Percentiles rank a stretch among this genome's conserved stretches.
These are phyloP conservation scores for Pezicula neosporulosa DNA, from an alignment of 2,329 filamentous ascomycete species.

Conservation along the genomic window DNA sequence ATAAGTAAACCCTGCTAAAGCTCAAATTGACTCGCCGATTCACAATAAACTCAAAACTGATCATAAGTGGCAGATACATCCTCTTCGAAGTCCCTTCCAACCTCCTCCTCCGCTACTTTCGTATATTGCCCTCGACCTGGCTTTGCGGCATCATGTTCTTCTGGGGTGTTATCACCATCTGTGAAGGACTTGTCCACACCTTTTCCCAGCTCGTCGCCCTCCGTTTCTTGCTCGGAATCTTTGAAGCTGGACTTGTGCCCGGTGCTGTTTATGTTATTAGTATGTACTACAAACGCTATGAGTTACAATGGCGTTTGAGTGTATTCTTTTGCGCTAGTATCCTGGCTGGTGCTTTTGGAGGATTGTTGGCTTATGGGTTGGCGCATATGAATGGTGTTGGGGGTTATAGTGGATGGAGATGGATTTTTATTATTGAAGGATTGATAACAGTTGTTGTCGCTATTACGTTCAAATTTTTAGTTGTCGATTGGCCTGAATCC, in stretches of 20 bases:
- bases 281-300: slow-evolving; percentile 46
- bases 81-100: slow-evolving; percentile 33
- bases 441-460: slow-evolving; percentile 26
- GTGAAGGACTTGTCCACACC: slow-evolving; percentile 29
- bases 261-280: slow-evolving; percentile 39
- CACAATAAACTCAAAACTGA: neutral
- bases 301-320: slow-evolving; percentile 43
- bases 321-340: slow-evolving; percentile 39
- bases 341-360: slow-evolving; percentile 40
- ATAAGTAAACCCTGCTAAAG: no score
- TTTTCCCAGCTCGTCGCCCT: slow-evolving; percentile 27
- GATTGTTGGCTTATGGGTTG: slow-evolving; percentile 45
- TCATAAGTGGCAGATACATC: slow-evolving; percentile 21
- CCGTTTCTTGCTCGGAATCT: slow-evolving; percentile 33
- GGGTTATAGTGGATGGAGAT: slow-evolving; percentile 33
- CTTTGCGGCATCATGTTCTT: slow-evolving; percentile 37
- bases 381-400: slow-evolving; percentile 38
- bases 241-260: slow-evolving; percentile 36
- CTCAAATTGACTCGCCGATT: neutral
- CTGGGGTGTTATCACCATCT: slow-evolving; percentile 40
- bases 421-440: slow-evolving; percentile 36
- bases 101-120: slow-evolving; percentile 20
- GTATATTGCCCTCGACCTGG: slow-evolving; percentile 33
- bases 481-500: slow-evolving; percentile 42
- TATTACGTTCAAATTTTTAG: slow-evolving; percentile 37